These are phyloP conservation scores for Calonectria montana DNA, from an alignment of 2,329 filamentous ascomycete genomes.

Conservation along the genomic window DNA sequence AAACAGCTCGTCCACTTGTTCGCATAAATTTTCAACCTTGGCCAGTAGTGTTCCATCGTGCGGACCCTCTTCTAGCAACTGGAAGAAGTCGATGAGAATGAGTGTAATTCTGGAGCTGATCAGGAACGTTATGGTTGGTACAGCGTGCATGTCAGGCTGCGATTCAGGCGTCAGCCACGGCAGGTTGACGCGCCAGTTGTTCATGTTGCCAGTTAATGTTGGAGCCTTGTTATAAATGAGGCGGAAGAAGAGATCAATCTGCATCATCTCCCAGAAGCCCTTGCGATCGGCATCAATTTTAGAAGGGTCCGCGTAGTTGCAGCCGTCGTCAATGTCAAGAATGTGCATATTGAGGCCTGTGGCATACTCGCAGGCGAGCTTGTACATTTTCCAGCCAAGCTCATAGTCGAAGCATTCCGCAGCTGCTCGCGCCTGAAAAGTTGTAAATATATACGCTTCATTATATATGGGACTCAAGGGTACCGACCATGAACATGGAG, in stretches of 20 bases:
- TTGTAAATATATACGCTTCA: background rate
- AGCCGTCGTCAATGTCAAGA: slow-evolving; percentile 8
- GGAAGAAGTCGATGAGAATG: slow-evolving; percentile 7
- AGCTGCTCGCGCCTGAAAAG: background rate
- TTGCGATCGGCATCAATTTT: slow-evolving; percentile 8
- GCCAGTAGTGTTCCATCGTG: background rate
- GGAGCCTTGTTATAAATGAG: slow-evolving; percentile 9
- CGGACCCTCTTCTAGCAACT: background rate
- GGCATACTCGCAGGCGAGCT: slow-evolving; percentile 13
- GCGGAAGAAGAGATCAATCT: slow-evolving; percentile 19
- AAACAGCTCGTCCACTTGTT: background rate
- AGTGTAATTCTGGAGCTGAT: slow-evolving; percentile 15
- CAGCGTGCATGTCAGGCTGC: slow-evolving; percentile 13
- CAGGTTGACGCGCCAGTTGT: slow-evolving; percentile 19
- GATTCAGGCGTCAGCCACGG: slow-evolving; percentile 18
- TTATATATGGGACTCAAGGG: no score
- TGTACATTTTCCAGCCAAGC: slow-evolving; percentile 15
- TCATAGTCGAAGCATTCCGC: slow-evolving; percentile 18
- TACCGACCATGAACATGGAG: background rate
- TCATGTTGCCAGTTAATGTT: background rate
- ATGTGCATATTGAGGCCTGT: slow-evolving; percentile 21
- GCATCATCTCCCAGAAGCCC: slow-evolving; percentile 19
- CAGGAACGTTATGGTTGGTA: slow-evolving; percentile 13
- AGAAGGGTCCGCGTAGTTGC: background rate
- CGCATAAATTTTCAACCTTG: slow-evolving; percentile 1